Percentiles rank a stretch among this genome's conserved stretches.
Evolutionary conservation across 108 stramenopile species (phyloP).

Genomic region (Fistulifera solaris): DNA sequence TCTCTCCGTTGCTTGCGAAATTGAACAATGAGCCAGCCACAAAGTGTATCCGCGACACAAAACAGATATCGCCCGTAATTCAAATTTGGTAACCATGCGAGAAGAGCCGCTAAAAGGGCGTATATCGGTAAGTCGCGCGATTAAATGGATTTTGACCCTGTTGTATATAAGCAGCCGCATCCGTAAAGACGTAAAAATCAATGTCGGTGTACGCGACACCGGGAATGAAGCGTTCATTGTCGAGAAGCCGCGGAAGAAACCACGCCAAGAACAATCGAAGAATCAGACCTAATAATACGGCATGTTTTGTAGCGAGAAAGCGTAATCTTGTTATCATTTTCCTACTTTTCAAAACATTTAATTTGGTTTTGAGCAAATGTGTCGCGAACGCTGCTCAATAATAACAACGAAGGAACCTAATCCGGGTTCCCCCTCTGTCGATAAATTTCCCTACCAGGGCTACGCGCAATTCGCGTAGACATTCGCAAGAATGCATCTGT

Average conservation of each 20-base stretch:
- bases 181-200: conserved; percentile 82
- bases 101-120: conserved; percentile 88
- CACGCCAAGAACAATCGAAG: conserved; percentile 51
- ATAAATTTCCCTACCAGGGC: too few species aligned
- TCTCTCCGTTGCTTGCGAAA: conserved; percentile 13
- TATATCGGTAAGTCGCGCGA: conserved; percentile 97
- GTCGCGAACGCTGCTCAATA: too few species aligned
- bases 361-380: too few species aligned
- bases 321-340: too few species aligned
- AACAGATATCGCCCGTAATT: conserved; percentile 61
- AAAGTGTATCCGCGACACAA: conserved; percentile 76
- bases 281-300: conserved; percentile 40
- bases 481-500: too few species aligned
- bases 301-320: conserved; percentile 6
- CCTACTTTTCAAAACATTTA: too few species aligned
- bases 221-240: conserved; percentile 47
- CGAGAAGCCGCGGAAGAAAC: conserved; percentile 52
- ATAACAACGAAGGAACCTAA: too few species aligned
- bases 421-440: too few species aligned
- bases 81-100: conserved; percentile 24
- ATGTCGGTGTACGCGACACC: conserved; percentile 84
- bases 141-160: conserved; percentile 75
- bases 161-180: conserved; percentile 59
- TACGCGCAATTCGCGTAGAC: too few species aligned
- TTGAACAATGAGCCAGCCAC: conserved; percentile 59